A percentile compares a stretch with the other conserved stretches of the same genome.
Evolutionary conservation across 345 rosid genomes (phyloP).

Genomic region (Bruguiera gymnorhiza): DNA sequence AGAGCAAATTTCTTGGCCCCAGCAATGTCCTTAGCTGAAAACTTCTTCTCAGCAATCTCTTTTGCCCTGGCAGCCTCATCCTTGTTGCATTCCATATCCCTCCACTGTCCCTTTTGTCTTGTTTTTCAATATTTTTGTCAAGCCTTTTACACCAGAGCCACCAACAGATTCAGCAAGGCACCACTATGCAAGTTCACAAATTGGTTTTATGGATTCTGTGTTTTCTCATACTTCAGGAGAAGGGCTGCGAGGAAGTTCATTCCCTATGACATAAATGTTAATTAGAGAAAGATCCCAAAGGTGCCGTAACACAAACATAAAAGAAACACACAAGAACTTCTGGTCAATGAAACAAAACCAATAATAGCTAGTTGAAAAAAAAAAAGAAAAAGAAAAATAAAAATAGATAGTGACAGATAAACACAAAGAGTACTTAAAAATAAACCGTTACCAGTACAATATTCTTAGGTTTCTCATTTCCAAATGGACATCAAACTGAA

Average conservation of each 20-base stretch:
- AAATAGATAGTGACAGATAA: too few species aligned
- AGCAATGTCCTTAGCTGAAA: conserved; percentile 55
- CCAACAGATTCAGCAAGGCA: too few species aligned
- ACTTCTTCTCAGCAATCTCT: conserved; percentile 82
- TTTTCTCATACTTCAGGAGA: not conserved
- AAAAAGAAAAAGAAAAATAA: not conserved
- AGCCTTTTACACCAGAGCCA: not conserved
- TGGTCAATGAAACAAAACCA: not conserved
- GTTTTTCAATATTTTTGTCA: not conserved
- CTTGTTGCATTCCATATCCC: conserved; percentile 79
- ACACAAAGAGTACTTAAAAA: not conserved
- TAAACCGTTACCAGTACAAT: not conserved
- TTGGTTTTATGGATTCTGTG: not conserved
- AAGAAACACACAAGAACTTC: not conserved
- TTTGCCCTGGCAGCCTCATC: conserved; percentile 87
- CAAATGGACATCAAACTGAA: not conserved
- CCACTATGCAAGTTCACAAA: too few species aligned
- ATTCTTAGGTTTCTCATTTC: not conserved
- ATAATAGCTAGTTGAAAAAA: not conserved
- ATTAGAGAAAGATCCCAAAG: not conserved
- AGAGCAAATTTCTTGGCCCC: conserved; percentile 71
- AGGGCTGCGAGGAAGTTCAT: not conserved
- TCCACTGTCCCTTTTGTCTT: not conserved
- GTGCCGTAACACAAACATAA: not conserved
- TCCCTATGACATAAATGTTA: not conserved